These are phyloP conservation scores for Metarhizium robertsii DNA, from an alignment of 2,329 filamentous ascomycete species.

Conservation along the genomic window DNA sequence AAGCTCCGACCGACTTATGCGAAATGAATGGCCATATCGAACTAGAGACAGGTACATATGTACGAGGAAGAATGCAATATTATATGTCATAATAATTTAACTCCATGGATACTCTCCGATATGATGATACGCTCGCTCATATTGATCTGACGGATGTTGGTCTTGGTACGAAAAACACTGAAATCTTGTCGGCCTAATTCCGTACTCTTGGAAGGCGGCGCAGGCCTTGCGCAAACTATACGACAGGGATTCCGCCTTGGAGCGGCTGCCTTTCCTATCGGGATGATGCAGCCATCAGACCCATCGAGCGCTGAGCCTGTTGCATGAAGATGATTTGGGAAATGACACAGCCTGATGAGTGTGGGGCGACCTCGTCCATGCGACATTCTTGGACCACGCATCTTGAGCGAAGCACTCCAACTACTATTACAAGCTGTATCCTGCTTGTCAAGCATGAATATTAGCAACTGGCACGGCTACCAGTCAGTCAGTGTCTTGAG, in stretches of 20 bases:
- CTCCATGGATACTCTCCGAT: not conserved
- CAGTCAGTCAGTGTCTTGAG: too few relatives aligned
- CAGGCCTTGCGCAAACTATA: not conserved
- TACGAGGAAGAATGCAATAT: not conserved
- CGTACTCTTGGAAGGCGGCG: not conserved
- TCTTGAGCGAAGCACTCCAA: too few relatives aligned
- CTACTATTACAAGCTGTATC: too few relatives aligned
- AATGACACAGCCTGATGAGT: too few relatives aligned
- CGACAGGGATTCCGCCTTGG: not conserved
- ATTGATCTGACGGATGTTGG: not conserved
- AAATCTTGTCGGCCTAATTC: not conserved
- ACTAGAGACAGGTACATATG: not conserved
- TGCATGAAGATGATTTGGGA: too few relatives aligned
- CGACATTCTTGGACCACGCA: too few relatives aligned
- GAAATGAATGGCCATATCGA: not conserved
- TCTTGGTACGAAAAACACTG: not conserved
- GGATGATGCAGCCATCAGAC: too few relatives aligned
- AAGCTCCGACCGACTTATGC: not conserved
- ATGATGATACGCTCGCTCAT: not conserved
- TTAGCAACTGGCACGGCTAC: too few relatives aligned
- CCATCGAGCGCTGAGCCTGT: too few relatives aligned
- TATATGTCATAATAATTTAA: not conserved
- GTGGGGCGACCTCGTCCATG: too few relatives aligned
- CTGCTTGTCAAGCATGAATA: too few relatives aligned
- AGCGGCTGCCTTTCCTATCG: too few relatives aligned